These are phyloP conservation scores for Poa annua DNA, from an alignment of 176 grass and related monocot species.

Conservation along the genomic window DNA sequence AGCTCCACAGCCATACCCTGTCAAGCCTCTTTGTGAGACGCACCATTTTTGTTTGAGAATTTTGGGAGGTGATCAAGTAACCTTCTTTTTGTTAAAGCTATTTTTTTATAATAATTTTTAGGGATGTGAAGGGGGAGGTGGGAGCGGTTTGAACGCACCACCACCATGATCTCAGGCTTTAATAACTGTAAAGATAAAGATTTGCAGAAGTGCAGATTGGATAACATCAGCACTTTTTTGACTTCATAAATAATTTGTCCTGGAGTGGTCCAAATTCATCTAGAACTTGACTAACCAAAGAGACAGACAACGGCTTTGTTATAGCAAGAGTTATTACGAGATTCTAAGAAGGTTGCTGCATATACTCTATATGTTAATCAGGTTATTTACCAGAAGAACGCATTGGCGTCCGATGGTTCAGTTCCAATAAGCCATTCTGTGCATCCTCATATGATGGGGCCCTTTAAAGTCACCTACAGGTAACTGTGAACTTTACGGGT, in stretches of 20 bases:
- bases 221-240: background rate
- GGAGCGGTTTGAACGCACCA: slow-evolving; percentile 15
- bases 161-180: background rate
- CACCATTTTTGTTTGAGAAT: background rate
- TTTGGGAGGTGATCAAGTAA: background rate
- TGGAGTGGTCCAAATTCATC: slow-evolving; percentile 7
- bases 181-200: slow-evolving; percentile 9
- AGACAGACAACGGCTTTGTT: slow-evolving; percentile 13
- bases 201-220: slow-evolving; percentile 1
- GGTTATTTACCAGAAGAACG: slow-evolving; percentile 61
- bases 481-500: slow-evolving; percentile 39
- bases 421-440: slow-evolving; percentile 50
- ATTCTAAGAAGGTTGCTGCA: slow-evolving; percentile 22
- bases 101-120: background rate
- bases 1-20: background rate
- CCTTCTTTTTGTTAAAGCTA: background rate
- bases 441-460: slow-evolving; percentile 56
- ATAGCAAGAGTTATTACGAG: slow-evolving; percentile 17
- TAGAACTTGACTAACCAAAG: slow-evolving; percentile 5
- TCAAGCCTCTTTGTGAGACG: background rate
- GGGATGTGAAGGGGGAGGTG: slow-evolving; percentile 8
- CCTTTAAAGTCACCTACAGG: slow-evolving; percentile 93
- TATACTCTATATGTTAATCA: slow-evolving; percentile 37
- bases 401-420: slow-evolving; percentile 45
- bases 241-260: slow-evolving; percentile 2